Evolutionary conservation across 2,329 filamentous ascomycete species (phyloP).

Genomic region (Aureobasidium mangrovei): DNA sequence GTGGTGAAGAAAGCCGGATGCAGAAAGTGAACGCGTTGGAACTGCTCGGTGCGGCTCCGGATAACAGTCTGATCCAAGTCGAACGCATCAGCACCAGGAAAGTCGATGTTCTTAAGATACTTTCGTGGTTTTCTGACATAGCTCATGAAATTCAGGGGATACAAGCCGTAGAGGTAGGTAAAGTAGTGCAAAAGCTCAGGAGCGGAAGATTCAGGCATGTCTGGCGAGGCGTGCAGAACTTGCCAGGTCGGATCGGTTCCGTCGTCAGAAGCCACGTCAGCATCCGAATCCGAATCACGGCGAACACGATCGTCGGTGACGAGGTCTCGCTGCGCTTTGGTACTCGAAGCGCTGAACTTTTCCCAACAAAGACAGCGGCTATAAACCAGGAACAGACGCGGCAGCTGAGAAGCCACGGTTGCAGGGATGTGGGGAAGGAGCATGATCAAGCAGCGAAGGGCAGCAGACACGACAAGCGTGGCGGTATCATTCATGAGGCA

Average conservation of each 20-base stretch:
- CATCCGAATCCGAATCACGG: slow-evolving; percentile 20
- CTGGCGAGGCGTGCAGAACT: slow-evolving; percentile 51
- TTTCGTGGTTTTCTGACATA: slow-evolving; percentile 76
- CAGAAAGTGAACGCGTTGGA: slow-evolving; percentile 62
- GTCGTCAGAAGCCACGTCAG: slow-evolving; percentile 32
- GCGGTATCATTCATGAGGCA: slow-evolving; percentile 72
- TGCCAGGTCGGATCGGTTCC: slow-evolving; percentile 50
- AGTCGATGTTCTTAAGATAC: slow-evolving; percentile 65
- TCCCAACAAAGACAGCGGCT: slow-evolving; percentile 75
- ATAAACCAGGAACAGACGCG: slow-evolving; percentile 73
- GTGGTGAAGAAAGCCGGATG: slow-evolving; percentile 79
- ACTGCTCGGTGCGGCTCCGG: slow-evolving; percentile 64
- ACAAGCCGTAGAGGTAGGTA: slow-evolving; percentile 73
- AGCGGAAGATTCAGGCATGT: slow-evolving; percentile 52
- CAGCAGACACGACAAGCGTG: slow-evolving; percentile 65
- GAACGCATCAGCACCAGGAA: slow-evolving; percentile 60
- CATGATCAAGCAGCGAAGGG: slow-evolving; percentile 69
- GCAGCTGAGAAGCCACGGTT: slow-evolving; percentile 58
- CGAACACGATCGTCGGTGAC: slow-evolving; percentile 28
- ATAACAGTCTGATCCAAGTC: slow-evolving; percentile 73
- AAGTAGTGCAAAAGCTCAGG: slow-evolving; percentile 67
- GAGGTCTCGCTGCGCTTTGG: slow-evolving; percentile 25
- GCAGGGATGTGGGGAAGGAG: slow-evolving; percentile 72
- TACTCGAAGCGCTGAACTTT: slow-evolving; percentile 34
- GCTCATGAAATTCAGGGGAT: slow-evolving; percentile 78